Conservation (phyloP, 2,329 filamentous ascomycete genomes). For the Botrytis medusae region DNA sequence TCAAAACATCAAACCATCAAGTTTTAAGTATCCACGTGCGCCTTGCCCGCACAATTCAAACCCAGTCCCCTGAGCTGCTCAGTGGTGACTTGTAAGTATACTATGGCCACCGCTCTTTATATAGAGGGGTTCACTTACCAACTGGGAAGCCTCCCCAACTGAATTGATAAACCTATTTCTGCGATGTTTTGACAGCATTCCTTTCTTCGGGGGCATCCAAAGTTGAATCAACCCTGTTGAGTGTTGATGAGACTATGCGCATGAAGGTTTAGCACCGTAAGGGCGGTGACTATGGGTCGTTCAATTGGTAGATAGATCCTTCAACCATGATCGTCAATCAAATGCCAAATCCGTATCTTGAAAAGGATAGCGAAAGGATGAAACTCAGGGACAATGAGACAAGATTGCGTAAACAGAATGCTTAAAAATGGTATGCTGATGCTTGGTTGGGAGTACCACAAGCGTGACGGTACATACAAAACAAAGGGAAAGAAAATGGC, state of each 20-base stretch:
- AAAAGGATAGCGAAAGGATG: not conserved
- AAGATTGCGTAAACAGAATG: not conserved
- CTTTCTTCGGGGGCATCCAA: not conserved
- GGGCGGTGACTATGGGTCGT: not conserved
- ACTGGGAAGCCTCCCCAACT: not conserved
- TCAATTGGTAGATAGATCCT: not conserved
- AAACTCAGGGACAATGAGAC: not conserved
- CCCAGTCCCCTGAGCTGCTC: not conserved
- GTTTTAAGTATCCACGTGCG: not conserved
- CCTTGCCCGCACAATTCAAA: not conserved
- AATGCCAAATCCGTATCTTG: not conserved
- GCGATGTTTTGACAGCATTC: not conserved
- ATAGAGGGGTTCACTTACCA: not conserved
- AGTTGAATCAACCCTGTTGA: not conserved
- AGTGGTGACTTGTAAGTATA: not conserved
- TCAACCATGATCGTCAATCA: not conserved
- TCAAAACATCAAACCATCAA: not conserved
- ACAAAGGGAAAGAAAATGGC: not conserved
- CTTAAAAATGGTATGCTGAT: not conserved
- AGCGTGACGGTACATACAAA: not conserved
- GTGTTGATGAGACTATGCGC: not conserved
- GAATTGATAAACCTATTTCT: not conserved
- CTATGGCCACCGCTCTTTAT: not conserved
- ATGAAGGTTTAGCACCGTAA: not conserved
- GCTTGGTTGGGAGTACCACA: not conserved